Evolutionary conservation across 495 filamentous ascomycete genomes (phyloP).

Genomic region (Tuber magnatum): DNA sequence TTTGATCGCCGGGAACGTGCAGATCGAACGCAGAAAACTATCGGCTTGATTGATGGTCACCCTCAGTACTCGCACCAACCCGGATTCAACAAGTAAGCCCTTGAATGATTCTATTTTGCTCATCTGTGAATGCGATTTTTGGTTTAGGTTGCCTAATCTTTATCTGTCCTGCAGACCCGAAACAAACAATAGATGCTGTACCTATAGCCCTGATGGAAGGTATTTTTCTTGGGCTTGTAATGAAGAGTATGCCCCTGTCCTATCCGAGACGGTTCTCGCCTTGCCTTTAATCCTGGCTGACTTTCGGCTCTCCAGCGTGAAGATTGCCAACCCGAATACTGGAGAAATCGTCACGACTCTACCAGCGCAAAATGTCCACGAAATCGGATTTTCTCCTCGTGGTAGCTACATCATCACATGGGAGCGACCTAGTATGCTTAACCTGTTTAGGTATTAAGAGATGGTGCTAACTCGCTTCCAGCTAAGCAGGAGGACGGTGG

Average conservation of each 20-base stretch:
- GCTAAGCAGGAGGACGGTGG: constrained; percentile 88
- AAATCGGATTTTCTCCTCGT: constrained; percentile 84
- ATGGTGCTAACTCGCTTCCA: constrained; percentile 33
- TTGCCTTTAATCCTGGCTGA: constrained; percentile 18
- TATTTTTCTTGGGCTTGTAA: constrained; percentile 93
- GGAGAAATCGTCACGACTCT: constrained; percentile 71
- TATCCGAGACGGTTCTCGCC: neutral
- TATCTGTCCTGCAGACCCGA: constrained; percentile 57
- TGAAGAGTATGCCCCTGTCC: constrained; percentile 54
- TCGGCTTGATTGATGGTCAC: constrained; percentile 83
- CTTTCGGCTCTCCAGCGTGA: constrained; percentile 51
- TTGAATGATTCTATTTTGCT: constrained; percentile 4
- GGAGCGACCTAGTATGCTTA: constrained; percentile 58
- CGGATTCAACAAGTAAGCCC: constrained; percentile 62
- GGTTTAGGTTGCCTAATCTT: neutral
- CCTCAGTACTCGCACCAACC: constrained; percentile 79
- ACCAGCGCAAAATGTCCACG: constrained; percentile 73
- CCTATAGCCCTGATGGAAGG: constrained; percentile 87
- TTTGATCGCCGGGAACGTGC: constrained; percentile 9
- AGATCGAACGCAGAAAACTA: constrained; percentile 85
- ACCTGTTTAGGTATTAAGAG: neutral
- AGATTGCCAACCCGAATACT: constrained; percentile 70
- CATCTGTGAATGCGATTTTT: neutral
- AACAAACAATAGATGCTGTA: constrained; percentile 87
- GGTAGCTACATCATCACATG: constrained; percentile 93